Base-by-base conservation (phyloP, 805 yeast genomes). In the Wickerhamomyces queroliae region DNA sequence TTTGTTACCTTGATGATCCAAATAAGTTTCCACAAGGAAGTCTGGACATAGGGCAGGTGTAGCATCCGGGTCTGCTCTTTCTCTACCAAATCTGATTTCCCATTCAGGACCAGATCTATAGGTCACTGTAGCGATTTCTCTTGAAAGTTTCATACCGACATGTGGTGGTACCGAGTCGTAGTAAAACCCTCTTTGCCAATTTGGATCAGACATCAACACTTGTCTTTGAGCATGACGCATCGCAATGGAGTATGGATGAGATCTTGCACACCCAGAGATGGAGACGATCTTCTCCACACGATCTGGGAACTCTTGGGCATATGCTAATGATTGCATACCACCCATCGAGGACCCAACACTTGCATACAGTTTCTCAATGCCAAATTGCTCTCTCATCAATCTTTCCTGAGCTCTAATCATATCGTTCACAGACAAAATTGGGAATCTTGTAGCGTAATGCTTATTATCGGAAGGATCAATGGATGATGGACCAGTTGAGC, bases 71-170 rank as follows among this genome's bases (percentile, higher is more conserved):
- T 87, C 89, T 0, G 95, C 83, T 44, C 97, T 69, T 50, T 83
- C 87, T 40, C 95, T 76, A 4, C 96, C 96, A 59, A 90, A 90
- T 43, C 97, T 67, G 45, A 80, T 77, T 59, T 90, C 97, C 97
- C 97, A 90, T 62, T 90, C 97, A 2, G 97, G 97, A 3, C 97
- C 97, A 1, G 95, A 86, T 49, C 97, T 70, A 60, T 90, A 90
- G 0, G 96, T 88, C 40, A 90, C 86, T 0, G 97, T 90, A 24
- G 96, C 96, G 36, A 90, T 87, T 59, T 88, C 95, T 46, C 97
- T 72, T 2, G 96, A 91, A 27, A 90, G 70, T 57, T 90, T 90
- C 96, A 90, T 89, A 13, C 97, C 97, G 19, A 83, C 79, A 59
- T 90, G 96, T 1, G 97, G 97, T 7, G 95, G 95, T 2, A 89